Evolutionary conservation across 2,329 filamentous ascomycete species (phyloP).

Genomic region (Penicillium sp.): DNA sequence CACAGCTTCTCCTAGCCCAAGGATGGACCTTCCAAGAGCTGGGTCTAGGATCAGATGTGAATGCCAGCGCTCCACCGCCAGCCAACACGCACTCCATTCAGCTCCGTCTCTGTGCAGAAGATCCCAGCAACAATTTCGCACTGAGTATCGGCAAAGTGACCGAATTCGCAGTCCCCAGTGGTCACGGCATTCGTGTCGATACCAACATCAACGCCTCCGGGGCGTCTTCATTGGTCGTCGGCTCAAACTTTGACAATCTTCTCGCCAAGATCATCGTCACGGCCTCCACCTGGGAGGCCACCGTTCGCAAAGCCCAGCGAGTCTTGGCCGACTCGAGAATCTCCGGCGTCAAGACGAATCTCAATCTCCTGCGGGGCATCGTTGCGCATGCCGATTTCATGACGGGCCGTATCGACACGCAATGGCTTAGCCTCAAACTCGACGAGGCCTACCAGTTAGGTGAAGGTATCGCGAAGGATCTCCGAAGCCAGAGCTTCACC

Average conservation of each 20-base stretch:
- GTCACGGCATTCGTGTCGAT: constrained; percentile 65
- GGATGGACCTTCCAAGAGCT: constrained; percentile 52
- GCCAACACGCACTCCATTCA: constrained; percentile 57
- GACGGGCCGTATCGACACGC: constrained; percentile 57
- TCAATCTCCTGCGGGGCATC: constrained; percentile 61
- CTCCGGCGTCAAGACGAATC: constrained; percentile 64
- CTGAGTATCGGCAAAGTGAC: constrained; percentile 66
- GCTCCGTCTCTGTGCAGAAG: constrained; percentile 64
- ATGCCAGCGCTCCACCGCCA: constrained; percentile 45
- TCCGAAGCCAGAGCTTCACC: constrained; percentile 4
- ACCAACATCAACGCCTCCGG: constrained; percentile 57
- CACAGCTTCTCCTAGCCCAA: constrained; percentile 62
- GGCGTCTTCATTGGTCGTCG: constrained; percentile 51
- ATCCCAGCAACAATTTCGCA: constrained; percentile 59
- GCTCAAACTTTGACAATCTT: constrained; percentile 64
- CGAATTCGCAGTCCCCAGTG: constrained; percentile 60
- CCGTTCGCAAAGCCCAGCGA: constrained; percentile 60
- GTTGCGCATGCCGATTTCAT: constrained; percentile 59
- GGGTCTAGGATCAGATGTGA: constrained; percentile 36
- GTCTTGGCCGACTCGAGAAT: constrained; percentile 63
- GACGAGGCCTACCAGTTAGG: constrained; percentile 46
- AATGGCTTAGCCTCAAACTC: constrained; percentile 63
- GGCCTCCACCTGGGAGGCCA: constrained; percentile 58
- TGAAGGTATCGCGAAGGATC: constrained; percentile 34
- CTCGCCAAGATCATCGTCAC: constrained; percentile 66